Conservation (phyloP, 2,329 filamentous ascomycete species). For the Xylariomycetidae sp. region DNA sequence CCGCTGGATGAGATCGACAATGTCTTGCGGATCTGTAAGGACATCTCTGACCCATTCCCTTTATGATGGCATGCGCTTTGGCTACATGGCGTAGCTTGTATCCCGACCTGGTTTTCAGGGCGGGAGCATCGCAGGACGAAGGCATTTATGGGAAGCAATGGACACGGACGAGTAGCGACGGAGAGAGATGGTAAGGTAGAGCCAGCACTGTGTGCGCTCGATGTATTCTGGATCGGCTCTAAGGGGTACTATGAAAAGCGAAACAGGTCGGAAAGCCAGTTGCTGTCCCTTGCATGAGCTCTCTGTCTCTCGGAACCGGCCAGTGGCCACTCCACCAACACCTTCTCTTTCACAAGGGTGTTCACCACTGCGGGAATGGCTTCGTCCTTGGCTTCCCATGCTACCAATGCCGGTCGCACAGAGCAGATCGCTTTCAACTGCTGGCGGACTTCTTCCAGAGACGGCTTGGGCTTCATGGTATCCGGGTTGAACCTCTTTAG, state of each 20-base stretch:
- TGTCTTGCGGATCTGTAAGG: conserved; percentile 16
- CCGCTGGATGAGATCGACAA: conserved; percentile 18
- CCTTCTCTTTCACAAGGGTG: conserved; percentile 32
- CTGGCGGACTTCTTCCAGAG: conserved; percentile 25
- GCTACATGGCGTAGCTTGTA: too few relatives aligned
- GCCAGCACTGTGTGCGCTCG: too few relatives aligned
- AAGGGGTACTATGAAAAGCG: too few relatives aligned
- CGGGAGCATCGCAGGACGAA: too few relatives aligned
- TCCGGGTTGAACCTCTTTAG: neutral
- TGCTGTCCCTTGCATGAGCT: neutral
- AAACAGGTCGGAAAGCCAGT: neutral
- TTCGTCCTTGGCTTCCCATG: conserved; percentile 28
- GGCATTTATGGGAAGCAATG: too few relatives aligned
- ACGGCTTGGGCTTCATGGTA: conserved; percentile 21
- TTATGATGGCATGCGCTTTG: too few relatives aligned
- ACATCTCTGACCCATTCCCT: conserved; percentile 14
- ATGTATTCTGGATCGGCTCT: too few relatives aligned
- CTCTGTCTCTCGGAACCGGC: neutral
- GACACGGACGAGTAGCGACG: too few relatives aligned
- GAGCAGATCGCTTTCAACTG: conserved; percentile 30
- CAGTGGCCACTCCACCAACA: conserved; percentile 32
- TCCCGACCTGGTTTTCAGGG: too few relatives aligned
- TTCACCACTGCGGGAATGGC: conserved; percentile 28
- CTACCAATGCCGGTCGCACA: conserved; percentile 29
- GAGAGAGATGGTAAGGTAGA: too few relatives aligned